Conservation (phyloP, 225 moss, liverwort and hornwort species). For the Climacium dendroides region DNA sequence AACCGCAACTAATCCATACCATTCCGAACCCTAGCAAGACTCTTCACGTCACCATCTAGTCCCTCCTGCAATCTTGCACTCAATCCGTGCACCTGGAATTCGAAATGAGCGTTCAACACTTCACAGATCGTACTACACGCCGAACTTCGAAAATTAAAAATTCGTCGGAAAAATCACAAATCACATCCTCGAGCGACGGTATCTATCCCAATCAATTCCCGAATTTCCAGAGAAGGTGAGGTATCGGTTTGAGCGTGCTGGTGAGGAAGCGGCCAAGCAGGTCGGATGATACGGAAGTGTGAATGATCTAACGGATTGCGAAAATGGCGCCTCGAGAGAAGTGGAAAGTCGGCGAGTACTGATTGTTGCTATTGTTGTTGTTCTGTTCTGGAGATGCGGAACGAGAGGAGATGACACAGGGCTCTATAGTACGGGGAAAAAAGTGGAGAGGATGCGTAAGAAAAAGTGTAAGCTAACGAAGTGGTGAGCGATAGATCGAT, state of each 20-base stretch:
- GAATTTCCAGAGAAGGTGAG: background rate
- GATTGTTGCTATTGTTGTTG: background rate
- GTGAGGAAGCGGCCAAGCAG: background rate
- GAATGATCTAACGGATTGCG: background rate
- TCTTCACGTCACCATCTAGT: constrained; percentile 21
- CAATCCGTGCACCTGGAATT: background rate
- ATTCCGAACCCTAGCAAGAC: background rate
- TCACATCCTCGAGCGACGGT: background rate
- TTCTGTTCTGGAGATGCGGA: background rate
- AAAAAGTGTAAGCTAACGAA: too few species aligned
- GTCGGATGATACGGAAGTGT: background rate
- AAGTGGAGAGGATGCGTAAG: background rate
- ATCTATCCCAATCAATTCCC: background rate
- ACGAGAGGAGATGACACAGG: background rate
- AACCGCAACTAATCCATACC: background rate
- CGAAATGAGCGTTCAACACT: background rate
- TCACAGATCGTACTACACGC: background rate
- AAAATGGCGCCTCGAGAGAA: background rate
- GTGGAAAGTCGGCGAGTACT: background rate
- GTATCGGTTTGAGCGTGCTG: background rate
- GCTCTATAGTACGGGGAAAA: background rate
- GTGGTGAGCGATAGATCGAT: background rate
- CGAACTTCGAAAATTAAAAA: background rate
- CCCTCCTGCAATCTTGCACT: background rate
- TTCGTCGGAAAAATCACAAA: background rate